phyloP scores from a whole-genome alignment of 306 rosid genomes.

The Mimosa bimucronata region DNA sequence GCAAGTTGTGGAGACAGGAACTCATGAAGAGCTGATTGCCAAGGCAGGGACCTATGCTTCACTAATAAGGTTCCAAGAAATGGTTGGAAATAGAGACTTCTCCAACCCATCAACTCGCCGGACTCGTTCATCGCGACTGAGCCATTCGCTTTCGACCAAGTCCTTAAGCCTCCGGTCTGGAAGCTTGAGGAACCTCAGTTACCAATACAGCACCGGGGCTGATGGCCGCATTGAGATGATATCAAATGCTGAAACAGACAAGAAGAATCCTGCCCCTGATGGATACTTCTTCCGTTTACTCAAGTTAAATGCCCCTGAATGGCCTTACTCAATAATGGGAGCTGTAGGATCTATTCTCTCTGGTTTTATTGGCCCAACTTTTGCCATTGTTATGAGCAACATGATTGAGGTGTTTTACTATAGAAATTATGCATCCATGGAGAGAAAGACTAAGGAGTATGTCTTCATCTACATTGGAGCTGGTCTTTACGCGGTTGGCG shows the following conservation, averaged over 20 bases:
- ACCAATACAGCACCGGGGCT: conserved; percentile 90
- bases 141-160: conserved; percentile 91
- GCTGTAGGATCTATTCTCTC: conserved; percentile 92
- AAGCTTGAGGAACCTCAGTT: conserved; percentile 90
- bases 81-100: conserved; percentile 82
- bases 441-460: conserved; percentile 87
- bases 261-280: conserved; percentile 82
- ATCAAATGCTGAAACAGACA: conserved; percentile 90
- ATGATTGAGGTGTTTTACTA: conserved; percentile 97
- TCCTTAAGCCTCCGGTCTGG: conserved; percentile 93
- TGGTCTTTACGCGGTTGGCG: conserved; percentile 91
- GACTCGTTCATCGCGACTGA: conserved; percentile 80
- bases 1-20: conserved; percentile 92
- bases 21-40: conserved; percentile 88
- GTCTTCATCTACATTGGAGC: conserved; percentile 95
- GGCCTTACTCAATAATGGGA: conserved; percentile 99
- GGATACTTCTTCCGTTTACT: conserved; percentile 83
- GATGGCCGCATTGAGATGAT: conserved; percentile 98
- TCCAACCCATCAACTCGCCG: conserved; percentile 88
- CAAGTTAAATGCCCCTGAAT: conserved; percentile 89
- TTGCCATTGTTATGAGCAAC: conserved; percentile 97
- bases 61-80: conserved; percentile 92
- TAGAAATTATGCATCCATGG: conserved; percentile 79
- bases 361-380: conserved; percentile 94
- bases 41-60: conserved; percentile 89